Evolutionary conservation across 345 rosid genomes (phyloP), one percentile per base, ranked within the genome.

Genomic region (Citrus hindsii): DNA sequence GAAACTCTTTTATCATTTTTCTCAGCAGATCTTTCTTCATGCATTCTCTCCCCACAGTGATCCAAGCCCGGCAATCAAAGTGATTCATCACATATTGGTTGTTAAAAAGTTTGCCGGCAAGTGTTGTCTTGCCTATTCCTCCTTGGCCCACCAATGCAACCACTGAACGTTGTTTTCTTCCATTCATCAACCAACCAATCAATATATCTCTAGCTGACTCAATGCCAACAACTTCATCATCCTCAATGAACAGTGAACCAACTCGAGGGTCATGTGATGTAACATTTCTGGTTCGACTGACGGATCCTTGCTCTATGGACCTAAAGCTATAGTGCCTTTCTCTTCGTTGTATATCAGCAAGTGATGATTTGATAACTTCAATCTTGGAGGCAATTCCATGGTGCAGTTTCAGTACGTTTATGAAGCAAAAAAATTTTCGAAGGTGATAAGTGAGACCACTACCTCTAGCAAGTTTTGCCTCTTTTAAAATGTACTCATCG

Each of bases 91-190:
- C 46, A 40, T 40, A 40, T 40, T 40, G 46, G 46, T 40, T 40
- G 46, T 75, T 59, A 24, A 53, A 79, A 7, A 67, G 72, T 46
- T 67, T 79, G 5, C 53, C 70, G 40, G 69, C 78, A 28, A 74
- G 69, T 40, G 82, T 74, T 2, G 82, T 79, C 72, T 79, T 79
- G 21, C 82, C 78, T 28, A 74, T 6, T 30, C 82, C 75, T 53
- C 82, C 78, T 72, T 32, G 53, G 1, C 78, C 82, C 53, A 40
- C 46, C 46, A 40, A 2, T 9, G 46, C 12, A 40, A 40, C 46
- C 46, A 40, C 46, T 9, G 46, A 40, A 40, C 13, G 46, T 40
- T 40, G 46, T 40, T 40, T 40, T 40, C 46, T 40, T 40, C 46
- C 46, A 9, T 4, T 40, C 46, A 9, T 12, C 46, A 67, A 33